These are phyloP conservation scores for Alternaria gaisen DNA, from an alignment of 2,329 filamentous ascomycete species.

Conservation along the genomic window DNA sequence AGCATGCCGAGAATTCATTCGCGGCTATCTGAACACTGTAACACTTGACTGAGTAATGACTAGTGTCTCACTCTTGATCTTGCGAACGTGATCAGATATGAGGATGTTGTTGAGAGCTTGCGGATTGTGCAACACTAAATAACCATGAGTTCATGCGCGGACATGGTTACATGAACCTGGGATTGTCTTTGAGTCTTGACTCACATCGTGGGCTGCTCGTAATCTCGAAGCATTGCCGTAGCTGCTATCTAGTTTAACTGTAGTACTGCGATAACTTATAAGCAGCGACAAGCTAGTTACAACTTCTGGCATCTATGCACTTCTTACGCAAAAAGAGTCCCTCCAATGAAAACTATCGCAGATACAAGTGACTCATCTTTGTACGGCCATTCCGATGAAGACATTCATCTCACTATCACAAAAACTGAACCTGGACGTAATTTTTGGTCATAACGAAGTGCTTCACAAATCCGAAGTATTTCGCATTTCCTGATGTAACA, in stretches of 20 bases:
- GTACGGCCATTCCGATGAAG: background rate
- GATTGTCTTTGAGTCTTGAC: too few species aligned
- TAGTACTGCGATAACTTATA: too few species aligned
- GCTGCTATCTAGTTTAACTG: too few species aligned
- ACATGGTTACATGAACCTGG: background rate
- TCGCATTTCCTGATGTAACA: background rate
- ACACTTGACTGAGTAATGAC: background rate
- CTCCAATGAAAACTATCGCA: too few species aligned
- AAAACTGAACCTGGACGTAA: background rate
- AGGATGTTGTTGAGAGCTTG: background rate
- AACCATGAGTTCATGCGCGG: background rate
- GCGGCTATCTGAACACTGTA: background rate
- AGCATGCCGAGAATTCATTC: background rate
- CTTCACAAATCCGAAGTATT: background rate
- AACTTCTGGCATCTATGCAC: too few species aligned
- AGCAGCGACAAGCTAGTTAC: too few species aligned
- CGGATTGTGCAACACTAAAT: background rate
- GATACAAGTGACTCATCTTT: background rate
- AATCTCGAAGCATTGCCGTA: too few species aligned
- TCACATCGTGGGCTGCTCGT: too few species aligned
- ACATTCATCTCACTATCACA: background rate
- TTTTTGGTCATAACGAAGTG: background rate
- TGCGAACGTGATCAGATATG: conserved; percentile 5
- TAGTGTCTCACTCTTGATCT: background rate
- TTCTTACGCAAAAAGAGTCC: too few species aligned